A percentile compares a stretch with the other conserved stretches of the same genome.
phyloP scores from a whole-genome alignment of 306 rosid species.

The Begonia loranthoides region DNA sequence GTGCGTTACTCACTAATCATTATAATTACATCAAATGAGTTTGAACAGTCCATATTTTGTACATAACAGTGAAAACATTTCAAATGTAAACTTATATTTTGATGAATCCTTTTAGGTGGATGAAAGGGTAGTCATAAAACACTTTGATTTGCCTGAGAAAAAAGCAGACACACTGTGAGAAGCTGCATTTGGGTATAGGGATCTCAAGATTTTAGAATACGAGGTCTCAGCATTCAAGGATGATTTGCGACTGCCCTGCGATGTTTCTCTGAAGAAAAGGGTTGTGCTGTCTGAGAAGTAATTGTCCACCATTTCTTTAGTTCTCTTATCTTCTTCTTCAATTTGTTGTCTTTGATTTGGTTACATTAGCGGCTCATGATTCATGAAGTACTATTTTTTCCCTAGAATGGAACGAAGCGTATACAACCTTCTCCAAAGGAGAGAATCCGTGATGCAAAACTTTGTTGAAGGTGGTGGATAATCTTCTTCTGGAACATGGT shows the following conservation, averaged over 20 bases:
- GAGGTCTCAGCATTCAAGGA: constrained; percentile 85
- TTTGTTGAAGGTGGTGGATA: too few species aligned
- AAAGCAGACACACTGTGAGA: constrained; percentile 94
- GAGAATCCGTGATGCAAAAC: constrained; percentile 66
- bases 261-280: constrained; percentile 78
- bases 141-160: constrained; percentile 96
- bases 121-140: constrained; percentile 92
- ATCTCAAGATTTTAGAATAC: constrained; percentile 66
- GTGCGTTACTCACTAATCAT: constrained; percentile 28
- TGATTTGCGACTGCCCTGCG: constrained; percentile 59
- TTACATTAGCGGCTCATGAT: not conserved
- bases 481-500: too few species aligned
- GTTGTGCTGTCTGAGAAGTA: constrained; percentile 85
- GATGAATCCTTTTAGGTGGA: constrained; percentile 93
- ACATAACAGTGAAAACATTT: too few species aligned
- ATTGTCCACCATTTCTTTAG: not conserved
- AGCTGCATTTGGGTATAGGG: constrained; percentile 85
- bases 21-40: too few species aligned
- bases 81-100: constrained; percentile 4
- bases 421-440: constrained; percentile 68
- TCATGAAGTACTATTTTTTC: constrained; percentile 1
- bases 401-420: constrained; percentile 85
- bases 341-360: not conserved
- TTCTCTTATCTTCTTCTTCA: not conserved
- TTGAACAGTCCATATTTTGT: too few species aligned